These are phyloP conservation scores for Henningerozyma blattae DNA, from an alignment of 805 yeast species.

Conservation along the genomic window DNA sequence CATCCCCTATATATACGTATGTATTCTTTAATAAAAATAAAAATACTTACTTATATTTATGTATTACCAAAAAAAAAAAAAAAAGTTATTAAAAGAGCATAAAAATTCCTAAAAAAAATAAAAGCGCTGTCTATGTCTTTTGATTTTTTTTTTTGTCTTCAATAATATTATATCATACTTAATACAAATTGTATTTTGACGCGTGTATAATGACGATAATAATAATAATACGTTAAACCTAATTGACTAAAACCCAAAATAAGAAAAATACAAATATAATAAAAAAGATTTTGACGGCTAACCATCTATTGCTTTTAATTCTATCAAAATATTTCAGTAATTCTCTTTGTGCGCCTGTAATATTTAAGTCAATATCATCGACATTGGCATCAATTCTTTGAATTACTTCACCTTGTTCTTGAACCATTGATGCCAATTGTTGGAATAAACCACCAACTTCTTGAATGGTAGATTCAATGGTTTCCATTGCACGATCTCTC, in stretches of 20 bases:
- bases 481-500: conserved; percentile 83
- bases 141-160: no score
- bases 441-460: conserved; percentile 92
- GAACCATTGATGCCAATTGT: conserved; percentile 94
- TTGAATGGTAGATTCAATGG: conserved; percentile 92
- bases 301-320: conserved; percentile 84
- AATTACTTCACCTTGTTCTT: conserved; percentile 92
- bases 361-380: conserved; percentile 82
- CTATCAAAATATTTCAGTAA: conserved; percentile 79
- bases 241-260: conserved; percentile 70
- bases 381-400: conserved; percentile 93
- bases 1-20: no score
- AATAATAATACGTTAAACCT: no score
- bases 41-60: no score
- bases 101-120: no score
- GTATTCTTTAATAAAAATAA: no score
- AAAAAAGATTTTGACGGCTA: conserved; percentile 81
- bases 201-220: no score
- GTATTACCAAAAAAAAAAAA: no score
- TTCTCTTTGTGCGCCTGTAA: conserved; percentile 90
- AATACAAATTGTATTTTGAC: no score
- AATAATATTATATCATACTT: no score
- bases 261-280: conserved; percentile 66
- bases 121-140: no score
- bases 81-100: no score